Percentiles rank a stretch among this genome's conserved stretches.
Conservation (phyloP, 2,329 filamentous ascomycete species). For the Grosmannia serpens region DNA sequence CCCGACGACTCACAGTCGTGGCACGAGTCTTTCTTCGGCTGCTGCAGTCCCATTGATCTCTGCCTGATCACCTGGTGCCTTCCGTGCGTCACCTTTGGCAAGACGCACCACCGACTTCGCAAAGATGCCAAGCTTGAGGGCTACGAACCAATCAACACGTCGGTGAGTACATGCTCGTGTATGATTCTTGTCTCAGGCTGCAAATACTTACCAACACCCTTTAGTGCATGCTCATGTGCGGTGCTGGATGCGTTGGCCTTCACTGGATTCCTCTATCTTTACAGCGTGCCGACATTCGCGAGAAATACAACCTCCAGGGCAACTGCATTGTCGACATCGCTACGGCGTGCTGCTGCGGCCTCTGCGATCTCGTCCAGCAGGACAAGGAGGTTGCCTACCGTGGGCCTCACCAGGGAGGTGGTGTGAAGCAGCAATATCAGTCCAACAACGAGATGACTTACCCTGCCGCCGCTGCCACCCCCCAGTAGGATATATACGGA, state of each 20-base stretch:
- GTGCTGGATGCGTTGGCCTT: conserved; percentile 26
- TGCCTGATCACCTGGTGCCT: conserved; percentile 34
- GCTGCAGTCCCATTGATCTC: conserved; percentile 30
- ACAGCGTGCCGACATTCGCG: conserved; percentile 32
- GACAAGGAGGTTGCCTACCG: conserved; percentile 34
- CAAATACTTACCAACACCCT: neutral
- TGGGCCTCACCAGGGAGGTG: conserved; percentile 16
- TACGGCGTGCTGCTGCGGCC: conserved; percentile 31
- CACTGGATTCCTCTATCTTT: conserved; percentile 31
- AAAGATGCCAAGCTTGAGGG: conserved; percentile 28
- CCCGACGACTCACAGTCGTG: conserved; percentile 25
- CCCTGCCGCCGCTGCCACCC: conserved; percentile 6
- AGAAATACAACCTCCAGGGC: conserved; percentile 33
- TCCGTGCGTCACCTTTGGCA: conserved; percentile 37
- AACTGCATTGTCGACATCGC: conserved; percentile 30
- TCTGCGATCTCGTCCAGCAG: conserved; percentile 33
- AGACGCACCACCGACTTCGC: conserved; percentile 33
- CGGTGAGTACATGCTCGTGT: conserved; percentile 21
- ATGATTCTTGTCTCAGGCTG: too few relatives aligned
- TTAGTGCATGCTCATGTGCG: conserved; percentile 33
- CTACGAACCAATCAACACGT: conserved; percentile 35
- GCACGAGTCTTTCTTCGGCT: conserved; percentile 29
- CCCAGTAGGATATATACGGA: neutral
- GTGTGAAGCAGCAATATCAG: conserved; percentile 21
- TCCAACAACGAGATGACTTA: conserved; percentile 18